Evolutionary conservation across 1,139 yeast genomes (phyloP).

Genomic region (Nakaseomyces sp.): DNA sequence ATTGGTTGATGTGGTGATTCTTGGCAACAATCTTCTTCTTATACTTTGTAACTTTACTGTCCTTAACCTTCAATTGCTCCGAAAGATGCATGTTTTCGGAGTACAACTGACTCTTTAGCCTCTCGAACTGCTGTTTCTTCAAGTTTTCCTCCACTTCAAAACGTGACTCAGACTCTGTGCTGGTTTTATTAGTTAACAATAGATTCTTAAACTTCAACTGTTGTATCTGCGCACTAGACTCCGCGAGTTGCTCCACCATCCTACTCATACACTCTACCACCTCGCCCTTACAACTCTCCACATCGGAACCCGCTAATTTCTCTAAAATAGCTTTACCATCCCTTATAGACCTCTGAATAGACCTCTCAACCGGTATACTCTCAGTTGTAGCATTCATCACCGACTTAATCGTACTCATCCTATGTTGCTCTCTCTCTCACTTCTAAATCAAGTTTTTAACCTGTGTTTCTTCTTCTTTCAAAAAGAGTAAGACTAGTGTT

Average conservation of each 20-base stretch:
- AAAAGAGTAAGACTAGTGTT: too few species aligned
- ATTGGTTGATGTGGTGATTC: slow-evolving; percentile 35
- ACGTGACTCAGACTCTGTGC: slow-evolving; percentile 34
- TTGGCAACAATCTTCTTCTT: slow-evolving; percentile 36
- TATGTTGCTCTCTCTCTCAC: background rate
- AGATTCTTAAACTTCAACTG: slow-evolving; percentile 35
- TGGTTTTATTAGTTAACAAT: slow-evolving; percentile 30
- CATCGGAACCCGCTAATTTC: background rate
- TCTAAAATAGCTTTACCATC: background rate
- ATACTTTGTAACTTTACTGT: slow-evolving; percentile 37
- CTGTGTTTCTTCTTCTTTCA: too few species aligned
- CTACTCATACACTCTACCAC: background rate
- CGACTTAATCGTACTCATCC: background rate
- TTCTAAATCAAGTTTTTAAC: too few species aligned
- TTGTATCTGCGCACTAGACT: slow-evolving; percentile 14
- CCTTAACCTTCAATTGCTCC: slow-evolving; percentile 35
- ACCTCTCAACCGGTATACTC: background rate
- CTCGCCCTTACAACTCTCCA: background rate
- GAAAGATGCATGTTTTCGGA: slow-evolving; percentile 32
- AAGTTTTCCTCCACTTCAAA: slow-evolving; percentile 40
- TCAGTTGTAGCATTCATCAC: background rate
- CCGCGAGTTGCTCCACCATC: background rate
- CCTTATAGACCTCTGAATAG: background rate
- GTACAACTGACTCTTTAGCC: slow-evolving; percentile 33
- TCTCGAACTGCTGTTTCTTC: slow-evolving; percentile 41